phyloP scores from a whole-genome alignment of 2,329 filamentous ascomycete genomes.

The Pseudocercospora cruenta region DNA sequence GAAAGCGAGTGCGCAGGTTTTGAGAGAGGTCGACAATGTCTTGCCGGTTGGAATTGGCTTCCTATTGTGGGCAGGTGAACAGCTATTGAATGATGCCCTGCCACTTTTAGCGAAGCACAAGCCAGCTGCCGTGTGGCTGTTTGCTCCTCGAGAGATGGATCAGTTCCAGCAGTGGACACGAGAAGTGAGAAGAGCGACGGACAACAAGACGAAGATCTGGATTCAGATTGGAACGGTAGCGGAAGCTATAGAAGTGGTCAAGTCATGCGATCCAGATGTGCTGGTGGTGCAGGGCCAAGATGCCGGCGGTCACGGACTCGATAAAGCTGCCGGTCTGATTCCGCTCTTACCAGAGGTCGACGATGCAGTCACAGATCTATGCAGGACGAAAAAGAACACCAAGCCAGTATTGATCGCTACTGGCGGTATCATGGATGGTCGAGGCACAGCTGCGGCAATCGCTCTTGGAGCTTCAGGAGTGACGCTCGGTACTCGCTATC shows the following conservation, averaged over 20 bases:
- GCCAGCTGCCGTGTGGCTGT: slow-evolving; percentile 70
- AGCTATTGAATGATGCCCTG: slow-evolving; percentile 49
- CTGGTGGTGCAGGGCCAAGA: slow-evolving; percentile 67
- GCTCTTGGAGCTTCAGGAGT: slow-evolving; percentile 57
- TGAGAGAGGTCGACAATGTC: slow-evolving; percentile 28
- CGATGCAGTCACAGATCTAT: slow-evolving; percentile 47
- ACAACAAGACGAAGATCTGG: slow-evolving; percentile 54
- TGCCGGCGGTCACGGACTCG: slow-evolving; percentile 66
- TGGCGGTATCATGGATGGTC: slow-evolving; percentile 62
- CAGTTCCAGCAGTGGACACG: slow-evolving; percentile 40
- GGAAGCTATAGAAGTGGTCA: slow-evolving; percentile 56
- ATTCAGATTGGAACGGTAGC: slow-evolving; percentile 65
- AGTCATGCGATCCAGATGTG: slow-evolving; percentile 57
- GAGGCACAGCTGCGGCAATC: slow-evolving; percentile 60
- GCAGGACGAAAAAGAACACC: slow-evolving; percentile 14
- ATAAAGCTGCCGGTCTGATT: slow-evolving; percentile 58
- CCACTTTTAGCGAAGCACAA: slow-evolving; percentile 52
- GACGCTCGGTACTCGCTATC: slow-evolving; percentile 66
- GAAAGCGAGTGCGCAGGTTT: slow-evolving; percentile 28
- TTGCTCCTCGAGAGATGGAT: slow-evolving; percentile 58
- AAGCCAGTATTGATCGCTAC: slow-evolving; percentile 56
- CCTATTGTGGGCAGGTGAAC: slow-evolving; percentile 55
- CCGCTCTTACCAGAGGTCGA: slow-evolving; percentile 62
- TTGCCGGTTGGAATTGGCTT: slow-evolving; percentile 65
- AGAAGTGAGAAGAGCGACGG: slow-evolving; percentile 38